A percentile compares a stretch with the other conserved stretches of the same genome.
These are phyloP conservation scores for Sugiyamaella floridensis DNA, from an alignment of 805 yeast species.

Conservation along the genomic window DNA sequence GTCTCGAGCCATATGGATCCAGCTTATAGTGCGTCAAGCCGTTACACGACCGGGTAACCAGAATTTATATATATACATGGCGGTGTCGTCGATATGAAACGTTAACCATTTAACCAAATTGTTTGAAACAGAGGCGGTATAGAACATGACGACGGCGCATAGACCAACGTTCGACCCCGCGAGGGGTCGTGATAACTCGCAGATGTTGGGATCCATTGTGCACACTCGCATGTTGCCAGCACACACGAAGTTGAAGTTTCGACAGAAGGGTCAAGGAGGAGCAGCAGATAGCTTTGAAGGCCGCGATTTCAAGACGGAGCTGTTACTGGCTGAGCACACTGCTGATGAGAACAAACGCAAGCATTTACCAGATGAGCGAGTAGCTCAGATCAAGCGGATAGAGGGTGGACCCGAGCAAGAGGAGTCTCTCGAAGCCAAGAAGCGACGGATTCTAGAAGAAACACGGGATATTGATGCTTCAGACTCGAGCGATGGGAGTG, in stretches of 20 bases:
- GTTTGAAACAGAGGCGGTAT: no score
- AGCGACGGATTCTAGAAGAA: conserved; percentile 11
- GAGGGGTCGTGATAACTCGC: conserved; percentile 43
- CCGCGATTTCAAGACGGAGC: conserved; percentile 7
- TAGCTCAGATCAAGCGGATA: conserved; percentile 12
- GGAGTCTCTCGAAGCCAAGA: conserved; percentile 14
- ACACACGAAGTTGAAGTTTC: conserved; percentile 45
- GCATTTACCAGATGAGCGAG: conserved; percentile 22
- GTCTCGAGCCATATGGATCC: no score
- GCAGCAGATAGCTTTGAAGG: conserved; percentile 18
- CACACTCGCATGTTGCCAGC: conserved; percentile 52
- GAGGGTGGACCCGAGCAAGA: conserved; percentile 13
- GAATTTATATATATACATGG: no score
- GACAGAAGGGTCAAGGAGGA: conserved; percentile 34
- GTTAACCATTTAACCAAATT: no score
- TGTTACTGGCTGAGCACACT: conserved; percentile 8
- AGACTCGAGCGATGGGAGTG: conserved; percentile 9
- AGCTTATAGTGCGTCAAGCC: no score
- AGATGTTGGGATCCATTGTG: conserved; percentile 39
- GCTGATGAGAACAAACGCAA: conserved; percentile 6
- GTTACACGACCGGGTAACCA: no score
- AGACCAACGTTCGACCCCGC: conserved; percentile 64
- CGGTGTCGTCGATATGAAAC: no score
- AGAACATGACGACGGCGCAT: conserved; percentile 58
- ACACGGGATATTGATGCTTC: conserved; percentile 1